Conservation (phyloP, 225 moss, liverwort and hornwort genomes). For the Straminergon stramineum region DNA sequence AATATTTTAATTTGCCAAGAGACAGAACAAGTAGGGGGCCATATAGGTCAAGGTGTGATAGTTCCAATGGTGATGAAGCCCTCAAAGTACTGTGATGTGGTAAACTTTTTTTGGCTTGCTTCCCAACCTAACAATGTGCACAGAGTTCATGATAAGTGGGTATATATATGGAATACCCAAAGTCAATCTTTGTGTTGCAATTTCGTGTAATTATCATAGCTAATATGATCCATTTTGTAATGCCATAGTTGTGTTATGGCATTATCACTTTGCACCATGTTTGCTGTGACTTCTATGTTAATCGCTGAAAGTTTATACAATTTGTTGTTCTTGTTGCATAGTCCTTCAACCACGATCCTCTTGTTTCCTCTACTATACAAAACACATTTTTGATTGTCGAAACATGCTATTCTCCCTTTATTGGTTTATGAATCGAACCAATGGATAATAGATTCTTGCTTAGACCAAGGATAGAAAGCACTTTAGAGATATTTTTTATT, state of each 20-base stretch:
- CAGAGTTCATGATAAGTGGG: not conserved
- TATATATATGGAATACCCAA: rapidly evolving
- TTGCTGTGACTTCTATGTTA: rapidly evolving
- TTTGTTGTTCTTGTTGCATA: rapidly evolving
- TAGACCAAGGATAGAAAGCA: rapidly evolving
- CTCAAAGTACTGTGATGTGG: rapidly evolving
- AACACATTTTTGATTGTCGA: not conserved
- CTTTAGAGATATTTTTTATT: no score
- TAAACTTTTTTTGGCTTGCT: rapidly evolving
- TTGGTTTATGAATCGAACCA: rapidly evolving
- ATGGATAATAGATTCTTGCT: no score
- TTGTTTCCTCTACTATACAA: rapidly evolving
- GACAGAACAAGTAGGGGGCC: not conserved
- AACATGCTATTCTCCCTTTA: not conserved
- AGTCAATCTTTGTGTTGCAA: rapidly evolving
- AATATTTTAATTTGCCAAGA: rapidly evolving
- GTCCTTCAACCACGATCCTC: not conserved
- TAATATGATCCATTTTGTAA: rapidly evolving
- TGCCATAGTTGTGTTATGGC: rapidly evolving
- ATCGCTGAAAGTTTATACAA: rapidly evolving
- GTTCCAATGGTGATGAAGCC: rapidly evolving
- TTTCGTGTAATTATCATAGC: rapidly evolving
- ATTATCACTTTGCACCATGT: rapidly evolving
- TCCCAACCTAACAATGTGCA: rapidly evolving
- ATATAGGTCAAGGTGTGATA: not conserved